Percentiles rank a stretch among this genome's conserved stretches.
These are phyloP conservation scores for Cinnamomum micranthum DNA, from an alignment of 164 flowering plant species.

Conservation along the genomic window DNA sequence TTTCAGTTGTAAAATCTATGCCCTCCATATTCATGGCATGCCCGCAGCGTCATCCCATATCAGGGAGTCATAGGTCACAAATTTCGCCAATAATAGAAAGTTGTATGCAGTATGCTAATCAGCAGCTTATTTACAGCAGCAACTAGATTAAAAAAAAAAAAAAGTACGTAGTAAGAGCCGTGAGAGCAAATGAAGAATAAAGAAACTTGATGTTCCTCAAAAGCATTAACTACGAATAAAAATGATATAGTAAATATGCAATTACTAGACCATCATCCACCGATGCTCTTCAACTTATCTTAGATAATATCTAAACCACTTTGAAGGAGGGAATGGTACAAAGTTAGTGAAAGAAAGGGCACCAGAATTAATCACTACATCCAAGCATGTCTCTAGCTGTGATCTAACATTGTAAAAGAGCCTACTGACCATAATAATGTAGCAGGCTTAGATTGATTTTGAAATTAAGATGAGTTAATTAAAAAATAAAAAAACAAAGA, in stretches of 20 bases:
- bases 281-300: neutral
- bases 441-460: no score
- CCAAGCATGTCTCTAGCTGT: neutral
- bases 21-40: no score
- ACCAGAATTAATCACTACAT: neutral
- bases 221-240: neutral
- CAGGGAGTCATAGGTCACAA: no score
- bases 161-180: neutral
- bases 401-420: no score
- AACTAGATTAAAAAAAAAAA: neutral
- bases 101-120: no score
- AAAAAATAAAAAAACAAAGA: no score
- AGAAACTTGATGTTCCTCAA: neutral
- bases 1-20: no score
- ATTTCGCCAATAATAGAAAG: no score
- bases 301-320: neutral
- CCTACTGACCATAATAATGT: no score
- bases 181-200: neutral
- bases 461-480: no score
- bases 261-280: neutral
- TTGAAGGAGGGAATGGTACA: neutral
- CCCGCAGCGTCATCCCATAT: no score
- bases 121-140: neutral
- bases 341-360: no score
- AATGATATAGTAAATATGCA: neutral